Evolutionary conservation across 1,284 basidiomycete genomes (phyloP).

Genomic region (Moesziomyces parantarcticus): DNA sequence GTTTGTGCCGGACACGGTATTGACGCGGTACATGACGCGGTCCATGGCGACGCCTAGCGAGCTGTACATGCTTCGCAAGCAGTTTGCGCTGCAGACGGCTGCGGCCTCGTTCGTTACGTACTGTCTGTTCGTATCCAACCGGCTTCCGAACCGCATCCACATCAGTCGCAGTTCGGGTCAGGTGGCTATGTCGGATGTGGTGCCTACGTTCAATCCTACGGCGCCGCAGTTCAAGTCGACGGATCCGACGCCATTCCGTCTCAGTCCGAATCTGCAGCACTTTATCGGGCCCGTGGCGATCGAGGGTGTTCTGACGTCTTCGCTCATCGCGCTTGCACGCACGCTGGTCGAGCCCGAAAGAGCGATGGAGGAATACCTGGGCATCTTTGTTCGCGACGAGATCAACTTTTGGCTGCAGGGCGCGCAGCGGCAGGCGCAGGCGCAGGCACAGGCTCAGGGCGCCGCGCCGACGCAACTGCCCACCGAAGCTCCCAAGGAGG

Average conservation of each 20-base stretch:
- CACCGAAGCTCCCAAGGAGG: constrained; percentile 72
- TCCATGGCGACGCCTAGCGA: constrained; percentile 87
- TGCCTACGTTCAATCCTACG: constrained; percentile 71
- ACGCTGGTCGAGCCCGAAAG: constrained; percentile 91
- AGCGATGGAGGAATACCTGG: constrained; percentile 86
- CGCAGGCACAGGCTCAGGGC: constrained; percentile 10
- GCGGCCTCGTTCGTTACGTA: constrained; percentile 93
- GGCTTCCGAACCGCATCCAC: constrained; percentile 86
- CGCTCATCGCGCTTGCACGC: constrained; percentile 89
- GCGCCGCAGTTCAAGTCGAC: constrained; percentile 79
- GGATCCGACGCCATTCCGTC: constrained; percentile 94
- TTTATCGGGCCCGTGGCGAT: constrained; percentile 89
- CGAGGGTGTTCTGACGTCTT: constrained; percentile 87
- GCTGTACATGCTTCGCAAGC: constrained; percentile 96
- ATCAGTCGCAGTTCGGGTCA: constrained; percentile 76
- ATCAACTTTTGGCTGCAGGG: constrained; percentile 77
- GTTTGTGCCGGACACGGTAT: constrained; percentile 87
- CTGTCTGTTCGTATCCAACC: constrained; percentile 83
- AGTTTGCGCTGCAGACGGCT: constrained; percentile 91
- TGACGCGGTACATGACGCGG: constrained; percentile 88
- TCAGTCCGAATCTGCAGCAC: constrained; percentile 94
- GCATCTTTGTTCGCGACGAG: constrained; percentile 92
- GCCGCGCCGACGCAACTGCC: constrained; percentile 8
- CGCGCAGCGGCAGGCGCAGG: constrained; percentile 51
- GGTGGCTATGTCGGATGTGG: constrained; percentile 64